These are phyloP conservation scores for Blakeslea trispora DNA, from an alignment of 371 early-diverging fungal genomes.

Conservation along the genomic window DNA sequence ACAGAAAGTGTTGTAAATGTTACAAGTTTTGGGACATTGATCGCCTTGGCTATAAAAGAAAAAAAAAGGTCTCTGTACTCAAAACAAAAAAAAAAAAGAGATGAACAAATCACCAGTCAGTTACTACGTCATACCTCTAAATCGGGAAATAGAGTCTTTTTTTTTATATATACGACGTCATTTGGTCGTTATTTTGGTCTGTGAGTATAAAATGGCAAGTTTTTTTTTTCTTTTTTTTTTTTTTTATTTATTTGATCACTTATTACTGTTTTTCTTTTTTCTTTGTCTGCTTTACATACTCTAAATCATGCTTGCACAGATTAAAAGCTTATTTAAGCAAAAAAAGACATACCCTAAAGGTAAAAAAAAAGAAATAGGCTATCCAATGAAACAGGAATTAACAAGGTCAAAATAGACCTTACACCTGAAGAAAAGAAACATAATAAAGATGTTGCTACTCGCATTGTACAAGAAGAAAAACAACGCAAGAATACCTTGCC, in stretches of 20 bases:
- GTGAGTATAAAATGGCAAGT: too few species aligned
- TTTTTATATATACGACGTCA: constrained; percentile 15
- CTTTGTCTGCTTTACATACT: too few species aligned
- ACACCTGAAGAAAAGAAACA: constrained; percentile 21
- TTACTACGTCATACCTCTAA: too few species aligned
- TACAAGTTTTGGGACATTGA: too few species aligned
- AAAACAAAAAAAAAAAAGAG: too few species aligned
- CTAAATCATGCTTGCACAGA: constrained; percentile 22
- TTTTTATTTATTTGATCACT: not conserved
- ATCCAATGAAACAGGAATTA: too few species aligned
- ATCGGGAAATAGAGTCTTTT: too few species aligned
- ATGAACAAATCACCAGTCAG: too few species aligned
- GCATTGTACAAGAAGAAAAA: constrained; percentile 27
- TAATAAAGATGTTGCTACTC: constrained; percentile 27
- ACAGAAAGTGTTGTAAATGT: too few species aligned
- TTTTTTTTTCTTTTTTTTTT: constrained; percentile 4
- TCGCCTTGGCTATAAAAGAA: too few species aligned
- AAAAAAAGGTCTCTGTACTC: too few species aligned
- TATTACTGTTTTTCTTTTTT: constrained; percentile 8
- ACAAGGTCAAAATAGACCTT: not conserved
- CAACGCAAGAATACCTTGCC: constrained; percentile 21
- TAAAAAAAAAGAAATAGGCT: not conserved
- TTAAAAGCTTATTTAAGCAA: constrained; percentile 29
- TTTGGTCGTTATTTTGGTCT: constrained; percentile 5
- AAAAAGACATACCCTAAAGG: constrained; percentile 25